Base-by-base conservation (phyloP, 768 basidiomycete species). In the Gymnopilus junonius region DNA sequence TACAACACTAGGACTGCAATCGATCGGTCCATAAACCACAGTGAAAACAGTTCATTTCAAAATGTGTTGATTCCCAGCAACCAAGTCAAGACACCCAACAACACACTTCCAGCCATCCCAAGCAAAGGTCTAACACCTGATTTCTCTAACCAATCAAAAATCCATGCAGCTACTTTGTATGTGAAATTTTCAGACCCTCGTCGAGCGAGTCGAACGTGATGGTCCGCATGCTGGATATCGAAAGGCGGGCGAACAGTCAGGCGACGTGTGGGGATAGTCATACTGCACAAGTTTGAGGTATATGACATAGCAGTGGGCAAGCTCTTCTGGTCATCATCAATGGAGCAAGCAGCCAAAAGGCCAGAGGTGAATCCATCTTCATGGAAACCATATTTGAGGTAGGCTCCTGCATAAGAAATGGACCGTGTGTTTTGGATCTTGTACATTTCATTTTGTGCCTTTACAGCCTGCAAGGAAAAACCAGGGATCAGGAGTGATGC, bases 301-400 rank as follows among this genome's bases (percentile, higher is more conserved):
- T 58, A 56, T 15, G 64, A 62, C 21, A 58, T 58, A 15, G 67
- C 55, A 3, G 58, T 50, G 8, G 67, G 69, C 27, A 71, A 58
- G 5, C 54, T 48, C 8, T 65, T 62, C 37, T 65, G 63, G 14
- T 69, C 66, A 43, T 67, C 70, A 48, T 74, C 73, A 10, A 73
- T 53, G 0, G 74, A 71, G 48, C 75, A 76, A 0, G 79, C 78
- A 10, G 80, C 82, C 6, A 74, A 71, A 2, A 83, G 69, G 3
- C 82, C 82, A 1, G 80, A 80, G 0, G 81, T 81, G 67, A 92
- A 92, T 2, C 88, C 90, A 69, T 92, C 92, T 75, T 93, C 91
- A 75, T 94, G 91, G 80, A 93, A 92, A 17, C 91, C 91, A 67
- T 91, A 92, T 60, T 85, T 85, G 46, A 87, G 81, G 79, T 88